Evolutionary conservation across 2,329 filamentous ascomycete species (phyloP).

Genomic region (Sarocladium brachiariae): DNA sequence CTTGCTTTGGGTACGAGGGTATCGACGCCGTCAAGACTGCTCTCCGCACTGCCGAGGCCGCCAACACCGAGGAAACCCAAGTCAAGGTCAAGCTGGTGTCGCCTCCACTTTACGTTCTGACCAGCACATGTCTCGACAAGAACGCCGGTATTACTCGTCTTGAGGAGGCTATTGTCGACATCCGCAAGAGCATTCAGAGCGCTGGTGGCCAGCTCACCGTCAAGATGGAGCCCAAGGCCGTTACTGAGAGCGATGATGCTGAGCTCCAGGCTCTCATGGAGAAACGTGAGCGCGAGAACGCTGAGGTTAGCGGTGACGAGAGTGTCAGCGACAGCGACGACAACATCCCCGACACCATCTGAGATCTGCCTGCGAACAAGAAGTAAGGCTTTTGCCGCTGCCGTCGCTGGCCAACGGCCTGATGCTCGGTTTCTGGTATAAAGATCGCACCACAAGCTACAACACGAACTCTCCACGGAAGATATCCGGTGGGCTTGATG

Average conservation of each 20-base stretch:
- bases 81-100: conserved; percentile 99
- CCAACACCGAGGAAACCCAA: conserved; percentile 86
- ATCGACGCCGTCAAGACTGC: conserved; percentile 97
- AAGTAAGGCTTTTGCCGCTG: background rate
- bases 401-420: background rate
- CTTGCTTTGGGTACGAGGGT: conserved; percentile 91
- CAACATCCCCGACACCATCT: conserved; percentile 45
- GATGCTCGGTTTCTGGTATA: background rate
- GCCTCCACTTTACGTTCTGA: conserved; percentile 92
- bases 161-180: conserved; percentile 84
- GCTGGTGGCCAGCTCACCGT: conserved; percentile 76
- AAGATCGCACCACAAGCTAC: background rate
- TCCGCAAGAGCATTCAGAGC: conserved; percentile 70
- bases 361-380: conserved; percentile 13
- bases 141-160: conserved; percentile 73
- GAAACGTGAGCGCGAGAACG: conserved; percentile 96
- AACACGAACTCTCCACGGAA: background rate
- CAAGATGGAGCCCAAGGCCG: conserved; percentile 99
- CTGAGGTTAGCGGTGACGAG: conserved; percentile 96
- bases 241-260: conserved; percentile 96
- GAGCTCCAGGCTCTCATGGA: conserved; percentile 98
- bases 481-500: background rate
- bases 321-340: conserved; percentile 94
- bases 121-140: conserved; percentile 94
- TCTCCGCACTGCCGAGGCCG: conserved; percentile 81